Conservation (phyloP, 2,329 filamentous ascomycete genomes). For the Xylaria sp. region DNA sequence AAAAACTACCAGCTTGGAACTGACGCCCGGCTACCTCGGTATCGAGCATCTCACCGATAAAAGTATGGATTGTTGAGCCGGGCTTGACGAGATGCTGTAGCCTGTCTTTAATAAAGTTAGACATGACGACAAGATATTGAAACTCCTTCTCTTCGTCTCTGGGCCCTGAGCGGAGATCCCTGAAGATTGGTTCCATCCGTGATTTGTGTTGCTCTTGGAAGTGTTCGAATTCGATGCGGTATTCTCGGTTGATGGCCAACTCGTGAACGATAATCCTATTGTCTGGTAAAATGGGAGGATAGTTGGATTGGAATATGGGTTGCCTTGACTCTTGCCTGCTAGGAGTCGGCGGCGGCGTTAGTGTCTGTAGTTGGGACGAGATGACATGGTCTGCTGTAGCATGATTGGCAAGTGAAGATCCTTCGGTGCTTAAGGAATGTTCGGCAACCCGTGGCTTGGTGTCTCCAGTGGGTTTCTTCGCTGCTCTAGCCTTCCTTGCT, state of each 20-base stretch:
- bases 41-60: constrained; percentile 81
- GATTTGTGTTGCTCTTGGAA: constrained; percentile 67
- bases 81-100: constrained; percentile 77
- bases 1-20: constrained; percentile 77
- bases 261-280: constrained; percentile 83
- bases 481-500: constrained; percentile 71
- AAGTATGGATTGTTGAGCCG: constrained; percentile 77
- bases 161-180: constrained; percentile 73
- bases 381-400: constrained; percentile 54
- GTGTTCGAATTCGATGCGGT: constrained; percentile 73
- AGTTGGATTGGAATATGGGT: constrained; percentile 54
- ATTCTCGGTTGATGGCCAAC: constrained; percentile 81
- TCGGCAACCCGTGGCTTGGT: constrained; percentile 75
- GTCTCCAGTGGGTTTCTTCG: constrained; percentile 75
- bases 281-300: constrained; percentile 70
- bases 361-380: constrained; percentile 59
- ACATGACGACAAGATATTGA: constrained; percentile 75
- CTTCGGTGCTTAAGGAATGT: constrained; percentile 51
- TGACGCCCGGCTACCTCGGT: constrained; percentile 76
- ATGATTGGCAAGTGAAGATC: constrained; percentile 54
- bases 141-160: constrained; percentile 73
- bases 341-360: constrained; percentile 66
- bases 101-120: constrained; percentile 76
- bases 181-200: constrained; percentile 61
- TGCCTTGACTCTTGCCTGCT: constrained; percentile 55